Conservation (phyloP, 2,329 filamentous ascomycete genomes). For the Domatiomyces catenatus region DNA sequence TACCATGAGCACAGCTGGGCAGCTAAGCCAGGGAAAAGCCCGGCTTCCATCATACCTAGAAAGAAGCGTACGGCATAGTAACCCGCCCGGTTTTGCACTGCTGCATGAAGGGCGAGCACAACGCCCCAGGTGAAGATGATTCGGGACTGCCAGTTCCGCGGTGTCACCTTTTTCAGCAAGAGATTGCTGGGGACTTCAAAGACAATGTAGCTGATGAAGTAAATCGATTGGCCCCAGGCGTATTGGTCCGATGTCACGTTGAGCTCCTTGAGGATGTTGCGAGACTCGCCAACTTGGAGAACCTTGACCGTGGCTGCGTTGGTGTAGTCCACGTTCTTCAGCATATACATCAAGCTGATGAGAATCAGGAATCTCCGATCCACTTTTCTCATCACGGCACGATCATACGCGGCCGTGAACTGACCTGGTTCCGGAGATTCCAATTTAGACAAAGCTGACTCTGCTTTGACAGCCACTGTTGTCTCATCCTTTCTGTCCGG, state of each 20-base stretch:
- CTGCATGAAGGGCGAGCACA: constrained; percentile 26
- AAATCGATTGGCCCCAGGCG: constrained; percentile 21
- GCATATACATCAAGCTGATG: constrained; percentile 50
- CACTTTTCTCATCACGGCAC: constrained; percentile 27
- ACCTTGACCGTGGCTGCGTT: constrained; percentile 31
- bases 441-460: neutral
- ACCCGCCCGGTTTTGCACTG: constrained; percentile 25
- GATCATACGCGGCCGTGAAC: constrained; percentile 27
- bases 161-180: constrained; percentile 24
- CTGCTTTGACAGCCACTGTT: neutral
- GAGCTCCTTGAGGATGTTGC: constrained; percentile 26
- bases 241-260: constrained; percentile 28
- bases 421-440: constrained; percentile 9
- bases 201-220: constrained; percentile 25
- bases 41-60: constrained; percentile 29
- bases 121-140: constrained; percentile 27
- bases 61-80: constrained; percentile 28
- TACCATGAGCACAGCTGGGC: constrained; percentile 34
- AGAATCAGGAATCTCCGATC: constrained; percentile 55
- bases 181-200: constrained; percentile 29
- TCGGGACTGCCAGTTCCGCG: constrained; percentile 24
- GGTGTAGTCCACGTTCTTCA: constrained; percentile 29
- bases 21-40: constrained; percentile 29
- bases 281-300: constrained; percentile 26
- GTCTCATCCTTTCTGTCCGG: neutral